Base-by-base conservation (phyloP, 2,329 filamentous ascomycete genomes). In the Fusarium coicis region DNA sequence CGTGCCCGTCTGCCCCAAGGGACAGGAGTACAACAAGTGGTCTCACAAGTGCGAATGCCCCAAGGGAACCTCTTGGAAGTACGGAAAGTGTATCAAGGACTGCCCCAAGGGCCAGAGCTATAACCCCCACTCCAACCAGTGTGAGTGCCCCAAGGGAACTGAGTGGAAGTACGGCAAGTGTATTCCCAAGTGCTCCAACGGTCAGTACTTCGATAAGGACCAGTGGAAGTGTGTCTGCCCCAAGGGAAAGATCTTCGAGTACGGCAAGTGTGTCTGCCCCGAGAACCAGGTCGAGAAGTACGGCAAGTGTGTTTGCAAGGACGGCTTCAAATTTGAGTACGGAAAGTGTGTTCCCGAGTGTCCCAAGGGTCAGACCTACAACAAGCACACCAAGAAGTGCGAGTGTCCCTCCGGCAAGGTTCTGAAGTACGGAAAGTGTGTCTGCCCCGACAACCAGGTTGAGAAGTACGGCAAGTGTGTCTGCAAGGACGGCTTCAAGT, bases 251-350 rank as follows among this genome's bases (percentile, higher is more conserved):
- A 23, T 46, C 34, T 58, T 58, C 18, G 40, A 61, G 65, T 68
- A 70, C 16, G 54, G 54, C 40, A 69, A 69, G 52, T 69, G 66
- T 40, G 44, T 44, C 21, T 68, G 66, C 55, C 66, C 66, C n/a
- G 32, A 52, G 21, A 53, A 58, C 30, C 61, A 50, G 23, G 47
- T 39, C 2, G 46, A 49, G 54, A 21, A 59, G 28, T 59, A 59
- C 12, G 55, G 44, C 36, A 64, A 59, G 37, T 64, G 61, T 52
- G 54, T 59, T 14, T 64, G 63, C 49, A 61, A 61, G 58, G 58
- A 61, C 3, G 58, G 58, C 32, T 61, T 65, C 34, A 64, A 47
- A 28, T 15, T 47, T 4, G 49, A 73, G 37, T 66, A 73, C 21
- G 67, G 62, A 3, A 63, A 73, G 49, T 73, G 70, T 50, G 28